Evolutionary conservation across 2,329 filamentous ascomycete genomes (phyloP), one percentile per base, ranked within the genome.

Genomic region (Aspergillus sp.): DNA sequence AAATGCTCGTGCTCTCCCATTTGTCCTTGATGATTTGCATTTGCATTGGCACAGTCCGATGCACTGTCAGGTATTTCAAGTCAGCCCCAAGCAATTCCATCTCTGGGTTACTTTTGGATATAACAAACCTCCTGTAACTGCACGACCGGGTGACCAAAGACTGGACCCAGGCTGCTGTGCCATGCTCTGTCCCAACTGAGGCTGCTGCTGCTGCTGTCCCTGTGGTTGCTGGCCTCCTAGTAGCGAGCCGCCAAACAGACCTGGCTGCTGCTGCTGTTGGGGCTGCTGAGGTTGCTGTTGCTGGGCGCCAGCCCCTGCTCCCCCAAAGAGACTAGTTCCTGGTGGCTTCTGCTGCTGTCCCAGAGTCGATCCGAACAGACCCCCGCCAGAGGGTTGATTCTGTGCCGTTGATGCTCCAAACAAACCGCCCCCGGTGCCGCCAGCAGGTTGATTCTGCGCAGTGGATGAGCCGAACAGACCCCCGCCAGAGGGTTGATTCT

Each of bases 1-100:
- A 66, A 35, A 69, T 68, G 52, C 62, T 74, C 6, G 65, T 62
- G 0, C 79, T 74, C 41, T 80, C 72, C 81, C 81, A 84, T 65
- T 83, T 83, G 43, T 75, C 70, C 48, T 72, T 70, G n/a, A 83
- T 69, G n/a, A 79, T 74, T 30, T 69, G 65, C 57, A 83, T 79
- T 56, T 83, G 80, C 54, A 80, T 77, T 2, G 74, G 70, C 29
- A 83, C 75, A 19, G 77, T 78, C 59, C 81, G 79, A 61, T 82
- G 79, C 35, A 78, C 76, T 75, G 51, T 40, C 19, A 19, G 19
- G 19, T 19, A 19, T 1, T 43, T 45, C 19, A 26, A 47, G 50
- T 59, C 38, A 55, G 52, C 41, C 39, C 19, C 19, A 19, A 19
- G 19, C 26, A 33, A 41, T 46, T 49, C 35, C 46, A 47, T 26